phyloP scores from a whole-genome alignment of 2,329 filamentous ascomycete species.

The Chalaropsis thielavioides region DNA sequence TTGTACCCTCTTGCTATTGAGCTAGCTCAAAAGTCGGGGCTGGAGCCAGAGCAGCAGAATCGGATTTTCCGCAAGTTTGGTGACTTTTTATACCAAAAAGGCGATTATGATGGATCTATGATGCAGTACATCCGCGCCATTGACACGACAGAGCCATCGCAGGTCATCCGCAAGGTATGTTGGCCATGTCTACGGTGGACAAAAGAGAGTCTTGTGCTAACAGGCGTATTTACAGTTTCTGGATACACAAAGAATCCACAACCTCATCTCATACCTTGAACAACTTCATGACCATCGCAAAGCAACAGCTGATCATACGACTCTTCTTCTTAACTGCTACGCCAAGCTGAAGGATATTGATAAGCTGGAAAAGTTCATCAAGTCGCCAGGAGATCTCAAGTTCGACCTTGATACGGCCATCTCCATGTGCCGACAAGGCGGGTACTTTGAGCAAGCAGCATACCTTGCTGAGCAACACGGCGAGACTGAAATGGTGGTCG shows the following conservation, averaged over 20 bases:
- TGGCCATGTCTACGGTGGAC: not conserved
- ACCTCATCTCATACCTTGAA: slow-evolving; percentile 91
- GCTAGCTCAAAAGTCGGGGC: slow-evolving; percentile 73
- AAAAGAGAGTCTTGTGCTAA: slow-evolving; percentile 22
- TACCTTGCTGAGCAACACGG: slow-evolving; percentile 90
- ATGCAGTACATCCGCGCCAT: slow-evolving; percentile 94
- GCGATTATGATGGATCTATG: slow-evolving; percentile 97
- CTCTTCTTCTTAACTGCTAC: slow-evolving; percentile 87
- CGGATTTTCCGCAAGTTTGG: slow-evolving; percentile 87
- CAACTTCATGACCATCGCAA: slow-evolving; percentile 88
- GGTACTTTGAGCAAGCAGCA: slow-evolving; percentile 91
- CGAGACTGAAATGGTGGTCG: slow-evolving; percentile 84
- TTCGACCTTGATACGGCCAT: slow-evolving; percentile 97
- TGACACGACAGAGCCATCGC: slow-evolving; percentile 88
- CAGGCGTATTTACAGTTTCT: slow-evolving; percentile 47
- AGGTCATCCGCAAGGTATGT: slow-evolving; percentile 76
- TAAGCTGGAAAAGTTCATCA: slow-evolving; percentile 93
- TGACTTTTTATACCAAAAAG: slow-evolving; percentile 86
- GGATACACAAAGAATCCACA: slow-evolving; percentile 94
- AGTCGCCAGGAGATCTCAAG: slow-evolving; percentile 82
- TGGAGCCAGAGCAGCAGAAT: slow-evolving; percentile 71
- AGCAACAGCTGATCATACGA: slow-evolving; percentile 91
- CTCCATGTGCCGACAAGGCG: slow-evolving; percentile 90
- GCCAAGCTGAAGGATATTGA: slow-evolving; percentile 94
- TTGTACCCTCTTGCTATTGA: slow-evolving; percentile 86